Percentiles rank a stretch among this genome's conserved stretches.
Evolutionary conservation across 148 eudicot genomes (phyloP).

Genomic region (Talinum fruticosum): DNA sequence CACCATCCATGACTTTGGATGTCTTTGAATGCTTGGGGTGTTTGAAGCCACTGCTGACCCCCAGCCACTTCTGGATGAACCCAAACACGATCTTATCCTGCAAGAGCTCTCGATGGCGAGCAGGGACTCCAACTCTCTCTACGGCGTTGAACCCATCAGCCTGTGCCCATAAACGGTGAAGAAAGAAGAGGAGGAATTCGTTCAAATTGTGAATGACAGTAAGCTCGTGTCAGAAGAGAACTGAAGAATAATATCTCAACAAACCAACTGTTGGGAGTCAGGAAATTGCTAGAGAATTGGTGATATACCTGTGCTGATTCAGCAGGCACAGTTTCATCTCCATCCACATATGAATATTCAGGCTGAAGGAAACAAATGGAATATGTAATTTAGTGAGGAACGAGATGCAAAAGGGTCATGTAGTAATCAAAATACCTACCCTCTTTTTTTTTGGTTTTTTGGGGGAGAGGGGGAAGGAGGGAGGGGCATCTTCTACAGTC

Average conservation of each 20-base stretch:
- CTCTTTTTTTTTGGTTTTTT: too few relatives aligned
- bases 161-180: slow-evolving; percentile 28
- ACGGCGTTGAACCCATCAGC: slow-evolving; percentile 74
- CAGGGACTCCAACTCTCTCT: slow-evolving; percentile 67
- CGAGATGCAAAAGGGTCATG: background rate
- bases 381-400: background rate
- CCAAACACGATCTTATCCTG: slow-evolving; percentile 50
- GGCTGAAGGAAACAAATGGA: slow-evolving; percentile 46
- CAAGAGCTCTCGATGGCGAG: slow-evolving; percentile 60
- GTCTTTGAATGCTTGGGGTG: slow-evolving; percentile 28
- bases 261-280: background rate
- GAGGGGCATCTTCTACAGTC: too few relatives aligned
- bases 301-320: slow-evolving; percentile 72
- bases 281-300: background rate
- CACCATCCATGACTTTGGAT: slow-evolving; percentile 57
- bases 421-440: background rate
- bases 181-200: background rate
- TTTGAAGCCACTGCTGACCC: slow-evolving; percentile 35
- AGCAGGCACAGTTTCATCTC: slow-evolving; percentile 88
- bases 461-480: too few relatives aligned
- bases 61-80: slow-evolving; percentile 67
- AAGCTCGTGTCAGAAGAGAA: background rate
- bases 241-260: background rate
- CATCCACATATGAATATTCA: slow-evolving; percentile 71
- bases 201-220: background rate